Evolutionary conservation across 768 basidiomycete species (phyloP).

Genomic region (Tylopilus subfusipes): DNA sequence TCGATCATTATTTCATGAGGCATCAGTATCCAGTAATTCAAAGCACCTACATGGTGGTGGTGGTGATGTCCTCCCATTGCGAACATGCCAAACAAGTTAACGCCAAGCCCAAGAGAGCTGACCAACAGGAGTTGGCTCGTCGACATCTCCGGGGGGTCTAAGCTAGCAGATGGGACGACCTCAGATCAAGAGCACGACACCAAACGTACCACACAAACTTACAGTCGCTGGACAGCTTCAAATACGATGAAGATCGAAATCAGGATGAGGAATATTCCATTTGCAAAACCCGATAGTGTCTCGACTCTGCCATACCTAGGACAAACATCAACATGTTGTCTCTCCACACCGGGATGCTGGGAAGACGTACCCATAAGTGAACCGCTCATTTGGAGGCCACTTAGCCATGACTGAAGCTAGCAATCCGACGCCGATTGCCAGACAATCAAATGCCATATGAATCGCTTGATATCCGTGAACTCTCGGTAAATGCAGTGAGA

Average conservation of each 20-base stretch:
- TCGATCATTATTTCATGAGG: background rate
- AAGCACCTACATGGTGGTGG: constrained; percentile 52
- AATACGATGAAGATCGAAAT: constrained; percentile 99
- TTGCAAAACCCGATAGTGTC: constrained; percentile 96
- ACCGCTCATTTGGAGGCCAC: constrained; percentile 92
- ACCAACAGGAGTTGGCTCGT: constrained; percentile 89
- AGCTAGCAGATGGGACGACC: constrained; percentile 36
- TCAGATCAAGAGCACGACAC: background rate
- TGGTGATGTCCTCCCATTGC: constrained; percentile 91
- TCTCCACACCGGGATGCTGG: background rate
- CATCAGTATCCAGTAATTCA: background rate
- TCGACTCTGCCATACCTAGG: constrained; percentile 90
- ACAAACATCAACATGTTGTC: background rate
- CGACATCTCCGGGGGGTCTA: constrained; percentile 98
- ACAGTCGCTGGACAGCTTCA: constrained; percentile 95
- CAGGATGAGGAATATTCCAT: constrained; percentile 89
- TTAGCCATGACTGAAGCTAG: constrained; percentile 97
- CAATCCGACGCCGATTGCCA: constrained; percentile 93
- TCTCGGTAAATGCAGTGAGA: constrained; percentile 1
- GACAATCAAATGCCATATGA: constrained; percentile 99
- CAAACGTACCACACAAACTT: constrained; percentile 25
- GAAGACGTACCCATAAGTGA: constrained; percentile 82
- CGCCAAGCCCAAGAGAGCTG: constrained; percentile 82
- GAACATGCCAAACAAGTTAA: constrained; percentile 98
- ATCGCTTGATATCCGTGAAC: constrained; percentile 60